A percentile compares a stretch with the other conserved stretches of the same genome.
Conservation (phyloP, 768 basidiomycete species). For the Trametes gibbosa region DNA sequence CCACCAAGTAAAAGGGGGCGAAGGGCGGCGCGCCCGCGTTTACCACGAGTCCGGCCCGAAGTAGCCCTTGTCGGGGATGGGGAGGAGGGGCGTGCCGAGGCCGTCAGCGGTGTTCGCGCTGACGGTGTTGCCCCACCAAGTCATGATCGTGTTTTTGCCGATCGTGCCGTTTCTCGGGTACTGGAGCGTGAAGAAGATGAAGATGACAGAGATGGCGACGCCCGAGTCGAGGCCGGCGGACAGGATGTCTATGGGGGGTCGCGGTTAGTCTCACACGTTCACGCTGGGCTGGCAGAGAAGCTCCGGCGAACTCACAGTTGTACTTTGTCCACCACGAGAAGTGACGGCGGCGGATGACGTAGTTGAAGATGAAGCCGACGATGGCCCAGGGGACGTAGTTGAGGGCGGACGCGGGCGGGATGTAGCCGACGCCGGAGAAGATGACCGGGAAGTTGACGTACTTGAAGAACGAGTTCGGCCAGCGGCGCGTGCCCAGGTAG, state of each 20-base stretch:
- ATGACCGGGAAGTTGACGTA: constrained; percentile 49
- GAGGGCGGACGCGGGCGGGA: constrained; percentile 85
- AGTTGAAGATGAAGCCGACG: constrained; percentile 79
- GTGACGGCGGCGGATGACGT: constrained; percentile 59
- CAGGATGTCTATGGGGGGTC: constrained; percentile 51
- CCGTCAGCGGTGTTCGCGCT: constrained; percentile 21
- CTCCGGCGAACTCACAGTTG: constrained; percentile 51
- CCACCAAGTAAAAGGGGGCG: no score
- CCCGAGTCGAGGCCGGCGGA: constrained; percentile 78
- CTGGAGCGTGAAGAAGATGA: constrained; percentile 62
- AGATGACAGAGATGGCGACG: constrained; percentile 59
- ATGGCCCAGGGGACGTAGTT: constrained; percentile 84
- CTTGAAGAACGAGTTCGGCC: constrained; percentile 67
- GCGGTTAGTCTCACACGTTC: background rate
- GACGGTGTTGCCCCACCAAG: constrained; percentile 42
- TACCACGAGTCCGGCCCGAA: constrained; percentile 2
- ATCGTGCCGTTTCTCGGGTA: constrained; percentile 35
- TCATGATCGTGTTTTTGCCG: constrained; percentile 30
- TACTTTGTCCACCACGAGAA: constrained; percentile 81
- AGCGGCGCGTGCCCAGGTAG: constrained; percentile 54
- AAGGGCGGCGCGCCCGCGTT: background rate
- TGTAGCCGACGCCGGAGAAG: constrained; percentile 64
- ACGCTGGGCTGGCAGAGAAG: background rate
- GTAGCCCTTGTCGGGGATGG: constrained; percentile 5
- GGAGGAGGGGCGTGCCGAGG: constrained; percentile 1